Conservation (phyloP, 2,329 filamentous ascomycete genomes). For the Davidsoniella virescens region DNA sequence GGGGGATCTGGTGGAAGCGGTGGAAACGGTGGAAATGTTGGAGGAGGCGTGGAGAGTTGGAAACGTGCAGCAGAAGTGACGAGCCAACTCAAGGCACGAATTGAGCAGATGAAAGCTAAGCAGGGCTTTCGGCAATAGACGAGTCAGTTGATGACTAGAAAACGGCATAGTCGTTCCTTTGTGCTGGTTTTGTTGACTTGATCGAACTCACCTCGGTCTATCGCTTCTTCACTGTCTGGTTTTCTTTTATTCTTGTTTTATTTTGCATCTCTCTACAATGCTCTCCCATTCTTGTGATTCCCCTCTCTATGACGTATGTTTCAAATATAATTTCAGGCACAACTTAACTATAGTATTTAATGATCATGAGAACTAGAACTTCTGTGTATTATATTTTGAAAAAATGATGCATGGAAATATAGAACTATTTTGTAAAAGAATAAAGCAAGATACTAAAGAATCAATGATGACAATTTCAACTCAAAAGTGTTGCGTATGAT, state of each 20-base stretch:
- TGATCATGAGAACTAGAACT: not conserved
- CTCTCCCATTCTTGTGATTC: not conserved
- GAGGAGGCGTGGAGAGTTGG: conserved; percentile 68
- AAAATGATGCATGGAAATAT: too few relatives aligned
- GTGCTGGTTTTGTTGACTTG: too few relatives aligned
- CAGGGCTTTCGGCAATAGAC: conserved; percentile 15
- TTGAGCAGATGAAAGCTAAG: conserved; percentile 87
- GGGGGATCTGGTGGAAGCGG: not conserved
- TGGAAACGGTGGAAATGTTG: not conserved
- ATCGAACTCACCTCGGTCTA: too few relatives aligned
- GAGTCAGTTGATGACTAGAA: too few relatives aligned
- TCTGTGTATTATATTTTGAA: too few relatives aligned
- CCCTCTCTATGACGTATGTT: not conserved
- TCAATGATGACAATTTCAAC: too few relatives aligned
- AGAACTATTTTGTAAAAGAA: too few relatives aligned
- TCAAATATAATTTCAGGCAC: too few relatives aligned
- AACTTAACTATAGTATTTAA: not conserved
- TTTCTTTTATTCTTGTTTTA: not conserved
- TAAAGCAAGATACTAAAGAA: too few relatives aligned
- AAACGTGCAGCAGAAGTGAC: conserved; percentile 94
- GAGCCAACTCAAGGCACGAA: conserved; percentile 88
- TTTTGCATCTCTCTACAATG: not conserved
- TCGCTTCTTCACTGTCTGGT: too few relatives aligned
- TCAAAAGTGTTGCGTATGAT: too few relatives aligned
- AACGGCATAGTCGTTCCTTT: too few relatives aligned